Base-by-base conservation (phyloP, 2,329 filamentous ascomycete genomes). In the Aspergillus pseudotamarii region DNA sequence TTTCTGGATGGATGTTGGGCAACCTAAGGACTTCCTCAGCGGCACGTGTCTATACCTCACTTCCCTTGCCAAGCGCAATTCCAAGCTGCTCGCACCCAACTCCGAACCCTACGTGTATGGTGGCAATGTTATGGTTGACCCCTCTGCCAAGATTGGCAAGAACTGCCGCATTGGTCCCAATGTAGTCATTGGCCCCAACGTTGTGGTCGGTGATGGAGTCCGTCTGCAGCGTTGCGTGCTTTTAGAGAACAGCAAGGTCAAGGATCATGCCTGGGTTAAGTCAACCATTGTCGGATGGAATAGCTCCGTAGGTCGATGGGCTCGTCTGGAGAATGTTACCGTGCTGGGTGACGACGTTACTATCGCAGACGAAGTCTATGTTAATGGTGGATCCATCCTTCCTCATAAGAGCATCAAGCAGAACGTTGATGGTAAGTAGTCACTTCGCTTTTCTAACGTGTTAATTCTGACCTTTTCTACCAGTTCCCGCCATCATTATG, bases 1-100 rank as follows among this genome's bases (percentile, higher is more conserved):
- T 72, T 98, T 96, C 88, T 98, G 94, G 94, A 98, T 98, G 94
- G 94, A 98, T 73, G 93, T 99, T 68, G 94, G 94, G 73, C 94
- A 99, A 82, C 94, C 94, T 72, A 99, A 98, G 85, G 94, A 99
- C 78, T 99, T 98, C 87, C 85, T 99, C 61, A 93, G 91, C 26
- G 94, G 94, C 67, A 98, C 95, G 66, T 98, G 94, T 82, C 86
- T 99, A 66, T 98, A 97, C 84, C 91, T 99, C 58, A 93, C 92
- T 54, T 96, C 93, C 4, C 87, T 98, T 64, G 87, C 93, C 63
- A 97, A 97, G 88, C 93, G 91, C 82, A 88, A 89, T 77, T 92
- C 92, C 76, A 94, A 96, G 83, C 86, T 91, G 65, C 91, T 98
- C 58, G 89, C 90, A 9, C 84, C 93, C 1, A 79, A 86, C 50